phyloP scores from a whole-genome alignment of 2,329 filamentous ascomycete genomes.

The Diatrype stigma region DNA sequence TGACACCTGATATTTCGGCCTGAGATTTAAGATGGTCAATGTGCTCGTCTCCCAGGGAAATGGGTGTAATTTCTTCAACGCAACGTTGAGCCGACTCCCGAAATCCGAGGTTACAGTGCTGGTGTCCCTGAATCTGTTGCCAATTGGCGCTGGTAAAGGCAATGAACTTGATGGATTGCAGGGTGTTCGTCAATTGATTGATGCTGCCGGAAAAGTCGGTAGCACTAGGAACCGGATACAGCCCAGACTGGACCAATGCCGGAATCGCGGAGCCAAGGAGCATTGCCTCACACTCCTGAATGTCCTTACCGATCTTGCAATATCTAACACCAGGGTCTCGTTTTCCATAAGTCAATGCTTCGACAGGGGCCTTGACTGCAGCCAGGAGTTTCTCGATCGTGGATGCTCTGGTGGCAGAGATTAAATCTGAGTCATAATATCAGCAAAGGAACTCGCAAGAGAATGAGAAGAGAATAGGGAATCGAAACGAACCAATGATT shows the following conservation, averaged over 20 bases:
- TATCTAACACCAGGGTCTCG: slow-evolving; percentile 1
- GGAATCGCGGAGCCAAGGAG: slow-evolving; percentile 20
- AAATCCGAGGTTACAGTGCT: slow-evolving; percentile 17
- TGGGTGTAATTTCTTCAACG: slow-evolving; percentile 13
- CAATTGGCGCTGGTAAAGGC: slow-evolving; percentile 17
- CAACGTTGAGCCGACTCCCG: slow-evolving; percentile 5
- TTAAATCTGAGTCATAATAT: slow-evolving; percentile 6
- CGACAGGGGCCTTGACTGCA: slow-evolving; percentile 8
- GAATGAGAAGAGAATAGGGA: neutral
- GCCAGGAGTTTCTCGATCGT: slow-evolving; percentile 14
- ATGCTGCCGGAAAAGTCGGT: slow-evolving; percentile 15
- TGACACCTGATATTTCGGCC: neutral
- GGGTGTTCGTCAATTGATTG: slow-evolving; percentile 6
- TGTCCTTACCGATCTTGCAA: slow-evolving; percentile 16
- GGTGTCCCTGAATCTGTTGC: slow-evolving; percentile 18
- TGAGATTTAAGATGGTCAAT: neutral
- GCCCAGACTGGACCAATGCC: slow-evolving; percentile 7
- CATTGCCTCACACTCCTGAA: slow-evolving; percentile 19
- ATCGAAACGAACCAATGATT: slow-evolving; percentile 14
- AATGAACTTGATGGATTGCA: slow-evolving; percentile 13
- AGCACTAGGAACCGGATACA: slow-evolving; percentile 18
- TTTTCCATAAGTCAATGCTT: slow-evolving; percentile 6
- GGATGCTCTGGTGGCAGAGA: slow-evolving; percentile 8
- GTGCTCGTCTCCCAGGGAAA: slow-evolving; percentile 5
- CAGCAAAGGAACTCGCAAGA: neutral